phyloP scores from a whole-genome alignment of 106 monocot species.

The Dioscorea dumetorum region DNA sequence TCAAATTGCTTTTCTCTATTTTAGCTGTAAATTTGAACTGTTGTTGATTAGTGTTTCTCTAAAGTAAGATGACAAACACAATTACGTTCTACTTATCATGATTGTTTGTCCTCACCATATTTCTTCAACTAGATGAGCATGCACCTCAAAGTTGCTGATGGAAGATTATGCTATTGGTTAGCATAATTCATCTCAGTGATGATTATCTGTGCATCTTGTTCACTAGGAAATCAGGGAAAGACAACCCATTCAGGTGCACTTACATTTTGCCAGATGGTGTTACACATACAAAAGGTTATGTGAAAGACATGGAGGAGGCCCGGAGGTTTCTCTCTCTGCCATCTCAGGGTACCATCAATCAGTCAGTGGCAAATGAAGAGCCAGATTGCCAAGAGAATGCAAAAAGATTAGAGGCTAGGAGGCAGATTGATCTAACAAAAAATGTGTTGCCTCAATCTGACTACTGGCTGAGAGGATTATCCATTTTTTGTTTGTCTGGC shows the following conservation, averaged over 20 bases:
- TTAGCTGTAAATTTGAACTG: too few species aligned
- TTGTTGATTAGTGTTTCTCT: too few species aligned
- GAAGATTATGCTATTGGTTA: background rate
- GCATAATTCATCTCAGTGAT: background rate
- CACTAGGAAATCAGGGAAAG: constrained; percentile 48
- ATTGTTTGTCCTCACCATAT: too few species aligned
- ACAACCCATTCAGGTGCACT: constrained; percentile 77
- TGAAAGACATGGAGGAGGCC: constrained; percentile 75
- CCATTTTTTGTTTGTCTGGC: background rate
- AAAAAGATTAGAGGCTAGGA: constrained; percentile 34
- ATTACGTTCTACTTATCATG: too few species aligned
- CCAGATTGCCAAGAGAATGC: constrained; percentile 11
- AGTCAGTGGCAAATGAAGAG: constrained; percentile 12
- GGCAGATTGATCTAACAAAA: constrained; percentile 43
- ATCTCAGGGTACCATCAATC: constrained; percentile 11
- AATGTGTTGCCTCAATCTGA: constrained; percentile 41
- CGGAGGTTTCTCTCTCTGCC: constrained; percentile 42
- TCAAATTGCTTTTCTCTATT: too few species aligned
- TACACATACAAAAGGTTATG: constrained; percentile 72
- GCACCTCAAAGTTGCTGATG: too few species aligned
- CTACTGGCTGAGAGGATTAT: background rate
- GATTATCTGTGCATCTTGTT: background rate
- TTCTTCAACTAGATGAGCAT: too few species aligned
- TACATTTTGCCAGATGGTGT: constrained; percentile 97
- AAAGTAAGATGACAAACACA: too few species aligned